phyloP scores from a whole-genome alignment of 164 flowering plant species.

The Macadamia integrifolia region DNA sequence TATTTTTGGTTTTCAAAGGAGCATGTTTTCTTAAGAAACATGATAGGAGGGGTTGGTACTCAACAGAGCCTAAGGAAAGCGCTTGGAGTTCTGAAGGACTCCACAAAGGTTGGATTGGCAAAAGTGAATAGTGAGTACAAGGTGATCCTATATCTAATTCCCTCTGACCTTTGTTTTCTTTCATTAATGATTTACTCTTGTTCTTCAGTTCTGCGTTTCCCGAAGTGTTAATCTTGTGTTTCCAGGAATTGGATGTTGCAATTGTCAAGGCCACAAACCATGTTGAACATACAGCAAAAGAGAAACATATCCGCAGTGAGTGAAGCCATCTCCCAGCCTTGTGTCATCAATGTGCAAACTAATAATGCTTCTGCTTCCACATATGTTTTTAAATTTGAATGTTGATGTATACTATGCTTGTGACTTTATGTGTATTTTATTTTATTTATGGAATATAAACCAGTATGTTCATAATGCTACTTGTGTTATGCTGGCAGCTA shows the following conservation, averaged over 20 bases:
- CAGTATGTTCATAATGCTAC: background rate
- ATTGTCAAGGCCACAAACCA: constrained; percentile 67
- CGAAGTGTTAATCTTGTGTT: constrained; percentile 2
- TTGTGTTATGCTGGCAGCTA: constrained; percentile 30
- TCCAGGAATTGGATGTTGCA: constrained; percentile 54
- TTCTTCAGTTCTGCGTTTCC: background rate
- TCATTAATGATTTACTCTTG: background rate
- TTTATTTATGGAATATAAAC: constrained; percentile 3
- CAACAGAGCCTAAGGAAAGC: constrained; percentile 39
- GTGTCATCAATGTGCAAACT: too few relatives aligned
- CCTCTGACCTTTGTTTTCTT: background rate
- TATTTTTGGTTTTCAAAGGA: background rate
- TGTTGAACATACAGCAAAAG: constrained; percentile 47
- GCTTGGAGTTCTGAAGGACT: constrained; percentile 43
- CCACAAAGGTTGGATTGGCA: constrained; percentile 46
- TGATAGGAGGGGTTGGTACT: constrained; percentile 17
- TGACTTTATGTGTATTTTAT: too few relatives aligned
- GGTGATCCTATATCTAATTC: constrained; percentile 21
- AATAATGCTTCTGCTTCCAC: background rate
- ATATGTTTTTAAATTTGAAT: background rate
- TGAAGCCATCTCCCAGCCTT: background rate
- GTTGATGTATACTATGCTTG: background rate
- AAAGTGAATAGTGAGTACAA: constrained; percentile 50
- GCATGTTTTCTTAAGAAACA: constrained; percentile 6
- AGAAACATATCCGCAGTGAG: constrained; percentile 52